Conservation (phyloP, 2,329 filamentous ascomycete genomes). For the Pseudodiploospora longispora region DNA sequence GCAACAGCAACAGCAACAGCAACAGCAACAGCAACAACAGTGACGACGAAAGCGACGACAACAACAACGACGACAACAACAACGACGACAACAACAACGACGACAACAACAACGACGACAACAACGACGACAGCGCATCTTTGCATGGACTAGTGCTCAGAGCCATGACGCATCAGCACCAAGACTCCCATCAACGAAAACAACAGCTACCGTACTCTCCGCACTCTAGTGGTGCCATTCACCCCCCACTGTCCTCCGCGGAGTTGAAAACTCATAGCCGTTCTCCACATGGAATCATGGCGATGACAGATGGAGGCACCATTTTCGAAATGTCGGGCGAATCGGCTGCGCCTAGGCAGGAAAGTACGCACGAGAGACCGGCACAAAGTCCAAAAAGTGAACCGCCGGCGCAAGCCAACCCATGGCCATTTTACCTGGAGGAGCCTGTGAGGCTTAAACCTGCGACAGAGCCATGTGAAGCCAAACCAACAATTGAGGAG, state of each 20-base stretch:
- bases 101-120: neutral
- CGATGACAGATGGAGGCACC: conserved; percentile 14
- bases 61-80: neutral
- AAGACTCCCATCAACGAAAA: neutral
- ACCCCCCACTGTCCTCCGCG: conserved; percentile 19
- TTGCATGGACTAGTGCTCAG: neutral
- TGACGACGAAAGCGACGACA: no score
- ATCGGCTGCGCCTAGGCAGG: conserved; percentile 8
- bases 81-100: conserved; percentile 2
- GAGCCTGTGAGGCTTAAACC: conserved; percentile 5
- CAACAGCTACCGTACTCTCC: neutral
- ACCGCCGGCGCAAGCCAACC: conserved; percentile 14
- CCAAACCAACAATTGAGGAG: neutral
- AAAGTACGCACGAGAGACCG: conserved; percentile 3
- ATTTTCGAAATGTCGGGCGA: conserved; percentile 27
- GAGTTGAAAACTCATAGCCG: conserved; percentile 20
- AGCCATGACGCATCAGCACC: conserved; percentile 11
- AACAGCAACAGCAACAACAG: no score
- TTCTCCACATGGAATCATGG: conserved; percentile 9
- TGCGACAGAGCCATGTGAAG: neutral
- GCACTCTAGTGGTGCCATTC: conserved; percentile 7
- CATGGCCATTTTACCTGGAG: conserved; percentile 24
- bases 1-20: no score
- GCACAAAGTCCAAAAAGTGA: neutral
- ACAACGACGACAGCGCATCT: neutral